Conservation (phyloP, 768 basidiomycete species). For the Amanita subjunquillea region DNA sequence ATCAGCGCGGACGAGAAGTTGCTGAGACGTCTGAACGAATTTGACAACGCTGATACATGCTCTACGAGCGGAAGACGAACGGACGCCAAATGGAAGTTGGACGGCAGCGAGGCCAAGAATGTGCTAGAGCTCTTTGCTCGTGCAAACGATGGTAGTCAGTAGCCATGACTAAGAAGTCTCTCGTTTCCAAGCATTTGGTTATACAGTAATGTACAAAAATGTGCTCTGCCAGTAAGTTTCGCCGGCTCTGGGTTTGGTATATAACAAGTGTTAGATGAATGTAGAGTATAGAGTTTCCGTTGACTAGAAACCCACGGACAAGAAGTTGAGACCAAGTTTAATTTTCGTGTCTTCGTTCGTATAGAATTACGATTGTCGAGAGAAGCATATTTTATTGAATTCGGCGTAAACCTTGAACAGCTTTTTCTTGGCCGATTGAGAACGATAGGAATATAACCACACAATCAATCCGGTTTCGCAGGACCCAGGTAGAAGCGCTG, state of each 20-base stretch:
- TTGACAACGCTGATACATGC: constrained; percentile 63
- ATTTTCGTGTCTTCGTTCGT: too few relatives aligned
- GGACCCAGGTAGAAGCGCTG: too few relatives aligned
- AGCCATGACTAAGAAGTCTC: not conserved
- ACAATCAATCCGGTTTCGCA: too few relatives aligned
- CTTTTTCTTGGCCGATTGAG: too few relatives aligned
- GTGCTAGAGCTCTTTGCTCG: constrained; percentile 20
- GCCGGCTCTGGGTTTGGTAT: not conserved
- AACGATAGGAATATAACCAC: too few relatives aligned
- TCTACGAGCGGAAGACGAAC: constrained; percentile 67
- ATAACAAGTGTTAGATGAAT: not conserved
- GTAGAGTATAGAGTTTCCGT: not conserved
- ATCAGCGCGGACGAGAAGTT: constrained; percentile 73
- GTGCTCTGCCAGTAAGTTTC: too few relatives aligned
- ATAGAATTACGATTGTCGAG: too few relatives aligned
- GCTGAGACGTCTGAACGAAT: constrained; percentile 62
- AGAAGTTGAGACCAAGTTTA: too few relatives aligned
- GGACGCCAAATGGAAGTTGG: constrained; percentile 63
- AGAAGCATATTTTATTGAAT: too few relatives aligned
- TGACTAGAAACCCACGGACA: too few relatives aligned
- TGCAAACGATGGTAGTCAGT: not conserved
- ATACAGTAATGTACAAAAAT: too few relatives aligned
- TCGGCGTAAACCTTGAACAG: too few relatives aligned
- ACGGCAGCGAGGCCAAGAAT: constrained; percentile 20
- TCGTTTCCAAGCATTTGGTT: not conserved